Base-by-base conservation (phyloP, 345 rosid species). In the Isatis tinctoria region DNA sequence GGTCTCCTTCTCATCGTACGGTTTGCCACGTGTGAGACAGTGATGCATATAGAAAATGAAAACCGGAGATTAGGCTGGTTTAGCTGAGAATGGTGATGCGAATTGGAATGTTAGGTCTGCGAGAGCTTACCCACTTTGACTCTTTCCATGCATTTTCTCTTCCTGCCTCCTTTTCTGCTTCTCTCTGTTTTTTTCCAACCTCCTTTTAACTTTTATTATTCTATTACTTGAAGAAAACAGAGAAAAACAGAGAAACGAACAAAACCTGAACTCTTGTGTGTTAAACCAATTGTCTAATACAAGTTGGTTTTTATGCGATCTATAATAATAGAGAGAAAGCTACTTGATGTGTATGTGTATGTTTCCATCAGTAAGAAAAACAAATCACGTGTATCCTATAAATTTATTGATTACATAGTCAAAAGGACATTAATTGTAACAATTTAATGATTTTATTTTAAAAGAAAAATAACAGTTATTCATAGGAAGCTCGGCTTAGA, bases 41-140 rank as follows among this genome's bases (percentile, higher is more conserved):
- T 7, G 35, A 48, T 74, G 27, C 5, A 26, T 4, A 45, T 4
- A 45, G 41, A 49, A 60, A 66, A 36, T 17, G 30, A 17, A 67
- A 59, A 60, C 61, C 54, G 45, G 66, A 28, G 72, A 49, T 59
- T 74, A 75, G 57, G 80, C 65, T 63, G 75, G 71, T 76, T 76
- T 70, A 76, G 80, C 70, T 76, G 66, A 45, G 60, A 70, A 76
- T 53, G 43, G 60, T 68, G 79, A 69, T 76, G 70, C 69, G 13
- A 62, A 44, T 62, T 22, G 44, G 41, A 45, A 69, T 54, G 75
- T 76, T 70, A 60, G 80, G 75, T 76, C 8, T 18, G 12, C 56
- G 66, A 63, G 80, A 44, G 80, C 71, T 76, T 76, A 76, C 80
- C 80, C 65, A 69, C 80, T 76, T 69, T 70, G 71, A 76, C 80